Evolutionary conservation across 2,329 filamentous ascomycete species (phyloP).

Genomic region (Scedosporium minutisporum): DNA sequence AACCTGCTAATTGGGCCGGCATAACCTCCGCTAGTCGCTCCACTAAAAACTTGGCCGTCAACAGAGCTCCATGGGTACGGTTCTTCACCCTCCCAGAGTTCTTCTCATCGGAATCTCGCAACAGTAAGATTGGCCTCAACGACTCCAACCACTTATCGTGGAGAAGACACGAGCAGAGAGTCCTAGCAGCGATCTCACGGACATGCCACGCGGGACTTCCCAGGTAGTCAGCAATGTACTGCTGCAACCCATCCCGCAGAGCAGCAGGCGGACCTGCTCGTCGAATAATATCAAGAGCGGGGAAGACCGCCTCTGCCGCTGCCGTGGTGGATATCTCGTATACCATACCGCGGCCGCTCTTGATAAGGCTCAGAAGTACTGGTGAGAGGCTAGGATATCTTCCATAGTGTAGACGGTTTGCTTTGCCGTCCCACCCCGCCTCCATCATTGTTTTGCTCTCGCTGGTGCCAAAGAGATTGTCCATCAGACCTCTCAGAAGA

Average conservation of each 20-base stretch:
- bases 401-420: constrained; percentile 58
- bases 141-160: constrained; percentile 36
- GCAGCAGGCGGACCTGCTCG: constrained; percentile 56
- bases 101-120: constrained; percentile 14
- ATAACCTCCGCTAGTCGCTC: constrained; percentile 42
- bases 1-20: constrained; percentile 31
- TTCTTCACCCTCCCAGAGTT: constrained; percentile 32
- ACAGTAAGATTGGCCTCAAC: constrained; percentile 26
- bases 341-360: constrained; percentile 36
- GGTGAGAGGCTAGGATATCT: constrained; percentile 56
- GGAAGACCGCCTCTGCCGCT: constrained; percentile 64
- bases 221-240: constrained; percentile 52
- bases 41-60: constrained; percentile 46
- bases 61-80: constrained; percentile 46
- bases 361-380: constrained; percentile 54
- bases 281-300: constrained; percentile 71
- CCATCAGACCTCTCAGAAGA: constrained; percentile 76
- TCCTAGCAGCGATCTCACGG: constrained; percentile 68
- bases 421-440: constrained; percentile 54
- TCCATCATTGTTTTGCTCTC: constrained; percentile 57
- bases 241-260: constrained; percentile 43
- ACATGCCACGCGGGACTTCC: constrained; percentile 69
- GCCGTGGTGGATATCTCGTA: constrained; percentile 23
- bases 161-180: constrained; percentile 54
- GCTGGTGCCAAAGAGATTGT: constrained; percentile 65